These are phyloP conservation scores for Suillus discolor DNA, from an alignment of 768 basidiomycete species.

Conservation along the genomic window DNA sequence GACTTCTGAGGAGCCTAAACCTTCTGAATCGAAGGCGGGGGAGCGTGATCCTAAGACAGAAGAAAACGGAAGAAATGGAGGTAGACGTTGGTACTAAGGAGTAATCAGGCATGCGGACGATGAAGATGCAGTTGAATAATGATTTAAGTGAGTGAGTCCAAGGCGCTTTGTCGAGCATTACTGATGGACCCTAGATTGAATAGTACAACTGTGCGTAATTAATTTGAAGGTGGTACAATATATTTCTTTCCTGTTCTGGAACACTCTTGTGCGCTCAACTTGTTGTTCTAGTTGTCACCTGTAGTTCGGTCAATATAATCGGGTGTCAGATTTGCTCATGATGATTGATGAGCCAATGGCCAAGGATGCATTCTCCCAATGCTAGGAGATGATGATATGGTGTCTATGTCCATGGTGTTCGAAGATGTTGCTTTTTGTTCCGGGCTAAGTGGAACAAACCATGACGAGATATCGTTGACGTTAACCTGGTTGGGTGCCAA, in stretches of 20 bases:
- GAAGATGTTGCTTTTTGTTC: too few species aligned
- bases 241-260: not conserved
- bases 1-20: conserved; percentile 28
- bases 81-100: conserved; percentile 32
- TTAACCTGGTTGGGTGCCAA: too few species aligned
- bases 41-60: conserved; percentile 19
- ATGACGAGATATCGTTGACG: too few species aligned
- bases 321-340: not conserved
- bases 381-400: not conserved
- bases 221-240: conserved; percentile 8
- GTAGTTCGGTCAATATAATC: conserved; percentile 8
- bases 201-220: conserved; percentile 4
- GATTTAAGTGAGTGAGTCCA: conserved; percentile 11
- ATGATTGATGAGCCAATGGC: not conserved
- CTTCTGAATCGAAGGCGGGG: not conserved
- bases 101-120: conserved; percentile 56
- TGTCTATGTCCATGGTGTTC: too few species aligned
- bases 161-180: not conserved
- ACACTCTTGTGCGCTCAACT: conserved; percentile 6
- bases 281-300: conserved; percentile 9
- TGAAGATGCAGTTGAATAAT: conserved; percentile 84
- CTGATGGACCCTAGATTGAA: conserved; percentile 4
- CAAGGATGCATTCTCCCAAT: not conserved
- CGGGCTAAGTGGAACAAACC: too few species aligned
- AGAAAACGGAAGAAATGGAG: conserved; percentile 30